Conservation (phyloP, 2,329 filamentous ascomycete genomes). For the Leptographium lundbergii region DNA sequence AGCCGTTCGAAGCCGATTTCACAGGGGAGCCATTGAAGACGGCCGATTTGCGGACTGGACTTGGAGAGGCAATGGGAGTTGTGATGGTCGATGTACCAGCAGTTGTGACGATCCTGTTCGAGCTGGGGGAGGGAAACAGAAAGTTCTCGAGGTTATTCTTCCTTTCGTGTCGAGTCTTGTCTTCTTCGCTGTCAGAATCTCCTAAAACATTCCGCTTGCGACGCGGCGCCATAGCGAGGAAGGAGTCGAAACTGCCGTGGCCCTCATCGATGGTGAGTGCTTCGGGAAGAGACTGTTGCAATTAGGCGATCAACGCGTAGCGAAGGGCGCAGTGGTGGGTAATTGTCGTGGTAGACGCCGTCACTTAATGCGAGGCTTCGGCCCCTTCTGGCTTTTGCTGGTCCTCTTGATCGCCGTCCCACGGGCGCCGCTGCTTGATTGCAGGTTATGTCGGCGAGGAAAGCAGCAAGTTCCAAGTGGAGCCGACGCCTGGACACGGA, state of each 20-base stretch:
- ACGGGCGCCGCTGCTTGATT: neutral
- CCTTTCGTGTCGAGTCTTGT: slow-evolving; percentile 20
- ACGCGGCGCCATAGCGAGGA: slow-evolving; percentile 40
- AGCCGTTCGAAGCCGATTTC: slow-evolving; percentile 3
- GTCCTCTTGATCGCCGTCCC: neutral
- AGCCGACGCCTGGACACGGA: neutral
- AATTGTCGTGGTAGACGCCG: neutral
- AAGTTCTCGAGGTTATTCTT: slow-evolving; percentile 39
- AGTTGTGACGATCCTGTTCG: slow-evolving; percentile 19
- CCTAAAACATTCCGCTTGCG: slow-evolving; percentile 43
- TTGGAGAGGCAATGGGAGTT: slow-evolving; percentile 26
- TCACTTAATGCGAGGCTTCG: neutral
- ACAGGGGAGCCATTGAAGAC: slow-evolving; percentile 1
- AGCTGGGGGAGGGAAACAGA: slow-evolving; percentile 38
- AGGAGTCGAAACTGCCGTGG: neutral
- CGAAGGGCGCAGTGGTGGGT: neutral
- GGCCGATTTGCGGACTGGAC: slow-evolving; percentile 24
- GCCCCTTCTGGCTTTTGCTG: neutral
- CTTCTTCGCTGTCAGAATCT: slow-evolving; percentile 37
- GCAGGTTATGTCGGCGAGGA: neutral
- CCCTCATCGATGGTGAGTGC: neutral
- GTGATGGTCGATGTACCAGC: slow-evolving; percentile 15
- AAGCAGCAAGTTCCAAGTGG: neutral
- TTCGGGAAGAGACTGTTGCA: neutral
- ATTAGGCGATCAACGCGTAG: neutral